These are phyloP conservation scores for Ambrosia artemisiifolia DNA, from an alignment of 129 eudicot species.

Conservation along the genomic window DNA sequence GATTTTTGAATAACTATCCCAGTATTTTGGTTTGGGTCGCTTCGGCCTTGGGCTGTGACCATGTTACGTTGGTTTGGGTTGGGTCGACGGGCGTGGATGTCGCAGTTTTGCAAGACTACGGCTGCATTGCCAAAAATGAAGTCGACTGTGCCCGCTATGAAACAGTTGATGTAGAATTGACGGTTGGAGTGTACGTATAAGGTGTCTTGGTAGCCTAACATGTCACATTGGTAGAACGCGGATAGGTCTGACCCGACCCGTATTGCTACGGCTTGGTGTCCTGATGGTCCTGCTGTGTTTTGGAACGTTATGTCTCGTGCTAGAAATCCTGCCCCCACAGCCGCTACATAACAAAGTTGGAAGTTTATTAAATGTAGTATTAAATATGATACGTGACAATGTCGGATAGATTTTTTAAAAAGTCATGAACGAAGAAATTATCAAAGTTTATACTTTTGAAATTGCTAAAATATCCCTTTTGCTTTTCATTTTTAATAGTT, in stretches of 20 bases:
- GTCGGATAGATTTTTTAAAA: too few species aligned
- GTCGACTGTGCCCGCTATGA: slow-evolving; percentile 67
- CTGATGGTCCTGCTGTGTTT: slow-evolving; percentile 82
- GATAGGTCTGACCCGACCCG: slow-evolving; percentile 82
- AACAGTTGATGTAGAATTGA: slow-evolving; percentile 61
- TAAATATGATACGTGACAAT: not conserved
- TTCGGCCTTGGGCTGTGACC: slow-evolving; percentile 86
- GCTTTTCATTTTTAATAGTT: too few species aligned
- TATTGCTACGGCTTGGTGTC: slow-evolving; percentile 91
- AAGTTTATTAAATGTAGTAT: not conserved
- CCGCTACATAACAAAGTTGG: slow-evolving; percentile 28
- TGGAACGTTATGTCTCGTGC: slow-evolving; percentile 81
- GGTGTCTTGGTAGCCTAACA: slow-evolving; percentile 79
- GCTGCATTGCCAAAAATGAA: slow-evolving; percentile 89
- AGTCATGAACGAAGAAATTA: too few species aligned
- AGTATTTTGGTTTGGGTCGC: slow-evolving; percentile 84
- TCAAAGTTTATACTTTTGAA: not conserved
- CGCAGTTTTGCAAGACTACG: slow-evolving; percentile 70
- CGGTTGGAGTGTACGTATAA: slow-evolving; percentile 86
- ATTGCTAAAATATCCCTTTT: not conserved
- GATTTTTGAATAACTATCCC: slow-evolving; percentile 77
- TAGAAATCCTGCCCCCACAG: slow-evolving; percentile 62
- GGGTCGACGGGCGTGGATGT: slow-evolving; percentile 76
- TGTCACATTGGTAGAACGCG: slow-evolving; percentile 67
- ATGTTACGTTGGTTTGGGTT: slow-evolving; percentile 56